Conservation (phyloP, 805 yeast genomes). For the Hagleromyces aurorensis region DNA sequence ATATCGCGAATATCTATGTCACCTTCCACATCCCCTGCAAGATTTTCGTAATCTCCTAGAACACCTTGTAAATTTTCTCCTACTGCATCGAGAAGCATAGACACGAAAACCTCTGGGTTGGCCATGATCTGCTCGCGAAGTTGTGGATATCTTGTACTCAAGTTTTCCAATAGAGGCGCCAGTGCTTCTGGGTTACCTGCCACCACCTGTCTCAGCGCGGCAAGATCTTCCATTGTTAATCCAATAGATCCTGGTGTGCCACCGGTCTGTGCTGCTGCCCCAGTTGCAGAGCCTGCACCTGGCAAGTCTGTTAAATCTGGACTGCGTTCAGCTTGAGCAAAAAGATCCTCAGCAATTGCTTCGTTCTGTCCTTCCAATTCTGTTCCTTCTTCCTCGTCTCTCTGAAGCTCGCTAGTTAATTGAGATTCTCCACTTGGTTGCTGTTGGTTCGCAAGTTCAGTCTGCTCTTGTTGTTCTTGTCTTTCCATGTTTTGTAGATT, state of each 20-base stretch:
- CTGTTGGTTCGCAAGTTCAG: constrained; percentile 13
- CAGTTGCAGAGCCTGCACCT: constrained; percentile 23
- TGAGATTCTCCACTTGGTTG: constrained; percentile 9
- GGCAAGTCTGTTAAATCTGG: constrained; percentile 6
- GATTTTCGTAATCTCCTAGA: constrained; percentile 20
- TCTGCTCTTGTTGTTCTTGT: constrained; percentile 15
- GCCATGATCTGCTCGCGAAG: constrained; percentile 69
- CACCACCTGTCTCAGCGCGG: constrained; percentile 65
- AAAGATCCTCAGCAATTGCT: constrained; percentile 31
- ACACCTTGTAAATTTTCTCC: constrained; percentile 48
- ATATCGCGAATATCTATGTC: constrained; percentile 36
- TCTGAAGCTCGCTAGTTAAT: constrained; percentile 4
- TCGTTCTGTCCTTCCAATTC: constrained; percentile 6
- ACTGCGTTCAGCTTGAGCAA: constrained; percentile 39
- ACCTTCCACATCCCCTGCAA: constrained; percentile 18
- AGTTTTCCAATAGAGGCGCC: constrained; percentile 73
- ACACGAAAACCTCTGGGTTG: constrained; percentile 85
- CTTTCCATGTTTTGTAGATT: constrained; percentile 33
- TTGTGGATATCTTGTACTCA: constrained; percentile 78
- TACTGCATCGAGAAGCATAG: constrained; percentile 55
- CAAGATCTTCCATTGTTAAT: constrained; percentile 39
- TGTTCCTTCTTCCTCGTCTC: constrained; percentile 14
- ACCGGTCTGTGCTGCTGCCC: constrained; percentile 19
- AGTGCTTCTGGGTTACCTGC: constrained; percentile 83
- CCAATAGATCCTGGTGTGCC: constrained; percentile 36